phyloP scores from a whole-genome alignment of 2,329 filamentous ascomycete genomes.

The Ophiostoma angusticollis region DNA sequence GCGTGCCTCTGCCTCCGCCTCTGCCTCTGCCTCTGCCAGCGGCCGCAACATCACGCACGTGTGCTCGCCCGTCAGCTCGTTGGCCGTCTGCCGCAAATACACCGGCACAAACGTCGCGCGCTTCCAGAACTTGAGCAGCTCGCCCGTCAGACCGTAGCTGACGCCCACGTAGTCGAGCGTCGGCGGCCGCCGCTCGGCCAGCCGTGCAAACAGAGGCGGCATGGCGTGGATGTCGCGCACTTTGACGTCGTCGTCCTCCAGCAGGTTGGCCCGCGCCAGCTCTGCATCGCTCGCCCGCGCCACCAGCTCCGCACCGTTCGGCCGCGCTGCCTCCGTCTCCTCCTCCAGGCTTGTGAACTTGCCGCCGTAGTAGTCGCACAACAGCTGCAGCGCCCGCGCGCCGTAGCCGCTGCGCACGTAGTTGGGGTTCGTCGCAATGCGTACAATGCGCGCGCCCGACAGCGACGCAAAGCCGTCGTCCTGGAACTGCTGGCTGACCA shows the following conservation, averaged over 20 bases:
- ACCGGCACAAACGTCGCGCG: conserved; percentile 74
- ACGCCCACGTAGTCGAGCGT: conserved; percentile 87
- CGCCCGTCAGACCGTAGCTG: conserved; percentile 78
- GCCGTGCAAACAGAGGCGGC: conserved; percentile 82
- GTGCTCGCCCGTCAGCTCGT: conserved; percentile 93
- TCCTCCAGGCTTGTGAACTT: conserved; percentile 79
- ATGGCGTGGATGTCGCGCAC: conserved; percentile 83
- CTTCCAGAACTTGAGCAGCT: conserved; percentile 96
- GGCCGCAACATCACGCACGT: conserved; percentile 94
- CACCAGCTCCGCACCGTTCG: conserved; percentile 48
- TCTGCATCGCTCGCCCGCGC: conserved; percentile 72
- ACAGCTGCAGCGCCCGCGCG: conserved; percentile 70
- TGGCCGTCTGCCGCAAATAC: conserved; percentile 86
- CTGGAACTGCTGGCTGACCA: conserved; percentile 95
- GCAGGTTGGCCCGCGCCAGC: conserved; percentile 59
- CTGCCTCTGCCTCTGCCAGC: conserved; percentile 34
- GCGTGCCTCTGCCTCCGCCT: conserved; percentile 24
- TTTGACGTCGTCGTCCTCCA: conserved; percentile 70
- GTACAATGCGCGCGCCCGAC: conserved; percentile 81
- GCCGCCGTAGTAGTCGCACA: conserved; percentile 88
- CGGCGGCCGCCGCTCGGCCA: conserved; percentile 70
- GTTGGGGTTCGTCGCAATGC: conserved; percentile 93
- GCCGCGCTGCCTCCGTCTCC: conserved; percentile 20
- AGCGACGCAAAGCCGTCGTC: conserved; percentile 91
- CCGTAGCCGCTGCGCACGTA: conserved; percentile 91